phyloP scores from a whole-genome alignment of 345 rosid genomes.

The Cardiospermum halicacabum region DNA sequence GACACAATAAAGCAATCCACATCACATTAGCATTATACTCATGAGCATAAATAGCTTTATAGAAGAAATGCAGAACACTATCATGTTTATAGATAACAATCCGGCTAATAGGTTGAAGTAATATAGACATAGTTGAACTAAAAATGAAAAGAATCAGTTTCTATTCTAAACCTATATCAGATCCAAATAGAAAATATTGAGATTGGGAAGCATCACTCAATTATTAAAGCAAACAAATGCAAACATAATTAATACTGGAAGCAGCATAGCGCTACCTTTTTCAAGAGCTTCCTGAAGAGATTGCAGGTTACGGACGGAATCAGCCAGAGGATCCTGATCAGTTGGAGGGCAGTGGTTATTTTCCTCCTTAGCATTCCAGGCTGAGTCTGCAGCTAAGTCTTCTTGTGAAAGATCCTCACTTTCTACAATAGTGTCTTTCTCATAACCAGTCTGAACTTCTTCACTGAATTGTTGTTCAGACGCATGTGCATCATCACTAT shows the following conservation, averaged over 20 bases:
- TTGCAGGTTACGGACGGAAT: conserved; percentile 46
- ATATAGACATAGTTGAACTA: neutral
- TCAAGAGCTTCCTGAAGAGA: conserved; percentile 61
- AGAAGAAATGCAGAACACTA: neutral
- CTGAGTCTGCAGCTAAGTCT: conserved; percentile 39
- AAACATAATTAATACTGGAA: neutral
- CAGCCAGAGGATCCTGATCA: conserved; percentile 49
- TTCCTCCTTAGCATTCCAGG: conserved; percentile 40
- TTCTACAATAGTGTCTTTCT: conserved; percentile 35
- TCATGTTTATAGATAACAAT: neutral
- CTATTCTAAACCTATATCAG: neutral
- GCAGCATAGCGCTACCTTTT: conserved; percentile 35
- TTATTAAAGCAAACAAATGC: neutral
- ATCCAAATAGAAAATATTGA: neutral
- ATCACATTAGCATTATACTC: neutral
- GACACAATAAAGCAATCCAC: neutral
- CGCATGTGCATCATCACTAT: conserved; percentile 43
- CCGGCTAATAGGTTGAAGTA: neutral
- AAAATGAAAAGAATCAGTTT: neutral
- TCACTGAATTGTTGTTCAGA: conserved; percentile 31
- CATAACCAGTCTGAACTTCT: conserved; percentile 38
- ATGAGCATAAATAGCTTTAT: neutral
- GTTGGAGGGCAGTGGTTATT: conserved; percentile 34
- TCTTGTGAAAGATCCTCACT: conserved; percentile 35
- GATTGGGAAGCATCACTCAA: neutral